phyloP scores from a whole-genome alignment of 2,329 filamentous ascomycete genomes.

The Curvularia hawaiiensis region DNA sequence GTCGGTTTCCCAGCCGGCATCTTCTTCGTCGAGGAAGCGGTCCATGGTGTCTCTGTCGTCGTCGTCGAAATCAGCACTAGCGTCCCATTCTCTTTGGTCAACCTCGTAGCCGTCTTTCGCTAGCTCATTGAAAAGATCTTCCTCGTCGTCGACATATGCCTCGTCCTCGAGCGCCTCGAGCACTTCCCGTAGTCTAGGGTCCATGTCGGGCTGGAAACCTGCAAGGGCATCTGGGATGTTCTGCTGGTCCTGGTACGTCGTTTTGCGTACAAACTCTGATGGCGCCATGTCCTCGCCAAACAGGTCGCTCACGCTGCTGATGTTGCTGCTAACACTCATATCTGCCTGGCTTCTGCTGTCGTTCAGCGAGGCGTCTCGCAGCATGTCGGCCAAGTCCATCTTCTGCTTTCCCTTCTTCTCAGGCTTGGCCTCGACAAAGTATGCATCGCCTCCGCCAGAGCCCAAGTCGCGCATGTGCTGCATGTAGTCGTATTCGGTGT shows the following conservation, averaged over 20 bases:
- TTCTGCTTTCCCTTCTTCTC: slow-evolving; percentile 74
- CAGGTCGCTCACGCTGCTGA: slow-evolving; percentile 55
- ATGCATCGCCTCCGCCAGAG: slow-evolving; percentile 66
- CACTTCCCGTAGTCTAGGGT: slow-evolving; percentile 86
- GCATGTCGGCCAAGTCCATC: slow-evolving; percentile 79
- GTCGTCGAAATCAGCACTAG: slow-evolving; percentile 50
- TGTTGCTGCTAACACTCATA: slow-evolving; percentile 51
- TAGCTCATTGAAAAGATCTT: slow-evolving; percentile 81
- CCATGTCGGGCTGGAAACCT: slow-evolving; percentile 98
- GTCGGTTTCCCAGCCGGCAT: slow-evolving; percentile 94
- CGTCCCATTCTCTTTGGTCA: slow-evolving; percentile 80
- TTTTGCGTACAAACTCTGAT: slow-evolving; percentile 76
- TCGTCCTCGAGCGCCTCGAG: slow-evolving; percentile 95
- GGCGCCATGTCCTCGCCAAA: slow-evolving; percentile 78
- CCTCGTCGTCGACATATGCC: slow-evolving; percentile 82
- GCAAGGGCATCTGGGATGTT: slow-evolving; percentile 88
- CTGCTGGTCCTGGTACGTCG: slow-evolving; percentile 91
- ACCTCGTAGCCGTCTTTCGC: slow-evolving; percentile 74
- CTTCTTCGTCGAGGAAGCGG: slow-evolving; percentile 59
- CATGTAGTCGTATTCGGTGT: slow-evolving; percentile 98
- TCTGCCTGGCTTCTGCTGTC: slow-evolving; percentile 49
- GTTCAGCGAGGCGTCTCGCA: slow-evolving; percentile 59
- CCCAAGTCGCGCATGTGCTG: slow-evolving; percentile 92
- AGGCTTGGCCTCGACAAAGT: slow-evolving; percentile 79
- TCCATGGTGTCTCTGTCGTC: slow-evolving; percentile 45